These are phyloP conservation scores for Hemerocallis citrina DNA, from an alignment of 106 monocot species.

Conservation along the genomic window DNA sequence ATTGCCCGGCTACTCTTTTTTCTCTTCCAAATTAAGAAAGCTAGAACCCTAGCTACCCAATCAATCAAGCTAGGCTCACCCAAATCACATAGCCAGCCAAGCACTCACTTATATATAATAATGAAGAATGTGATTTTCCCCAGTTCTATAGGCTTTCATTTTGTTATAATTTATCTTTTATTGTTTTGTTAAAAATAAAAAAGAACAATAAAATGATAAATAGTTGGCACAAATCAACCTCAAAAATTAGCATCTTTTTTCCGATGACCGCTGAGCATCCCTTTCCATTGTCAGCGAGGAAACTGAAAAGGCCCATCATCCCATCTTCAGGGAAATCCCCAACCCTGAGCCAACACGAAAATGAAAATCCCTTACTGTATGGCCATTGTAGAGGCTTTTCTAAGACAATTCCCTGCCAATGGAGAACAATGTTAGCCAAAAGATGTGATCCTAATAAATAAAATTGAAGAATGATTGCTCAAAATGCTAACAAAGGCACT, in stretches of 20 bases:
- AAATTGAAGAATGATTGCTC: neutral
- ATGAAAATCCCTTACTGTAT: slow-evolving; percentile 79
- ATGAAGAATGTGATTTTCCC: too few relatives aligned
- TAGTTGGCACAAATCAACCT: slow-evolving; percentile 33
- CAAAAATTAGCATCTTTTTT: slow-evolving; percentile 66
- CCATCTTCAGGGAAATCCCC: slow-evolving; percentile 68
- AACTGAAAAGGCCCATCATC: slow-evolving; percentile 83
- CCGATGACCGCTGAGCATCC: slow-evolving; percentile 79
- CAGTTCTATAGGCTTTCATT: too few relatives aligned
- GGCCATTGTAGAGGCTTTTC: slow-evolving; percentile 92
- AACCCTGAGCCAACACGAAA: slow-evolving; percentile 92
- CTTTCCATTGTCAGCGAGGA: slow-evolving; percentile 79
- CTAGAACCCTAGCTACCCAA: too few relatives aligned
- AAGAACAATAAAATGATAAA: neutral
- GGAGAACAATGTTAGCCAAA: slow-evolving; percentile 8
- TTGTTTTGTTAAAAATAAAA: too few relatives aligned
- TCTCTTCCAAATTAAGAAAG: too few relatives aligned
- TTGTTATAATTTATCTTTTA: too few relatives aligned
- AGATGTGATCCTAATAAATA: neutral
- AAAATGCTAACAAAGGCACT: neutral
- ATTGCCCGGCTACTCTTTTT: too few relatives aligned
- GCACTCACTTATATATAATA: too few relatives aligned
- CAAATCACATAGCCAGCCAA: too few relatives aligned
- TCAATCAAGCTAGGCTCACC: too few relatives aligned
- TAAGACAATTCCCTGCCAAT: slow-evolving; percentile 75